Conservation (phyloP, 2,329 filamentous ascomycete genomes). For the Trichophyton rubrum region DNA sequence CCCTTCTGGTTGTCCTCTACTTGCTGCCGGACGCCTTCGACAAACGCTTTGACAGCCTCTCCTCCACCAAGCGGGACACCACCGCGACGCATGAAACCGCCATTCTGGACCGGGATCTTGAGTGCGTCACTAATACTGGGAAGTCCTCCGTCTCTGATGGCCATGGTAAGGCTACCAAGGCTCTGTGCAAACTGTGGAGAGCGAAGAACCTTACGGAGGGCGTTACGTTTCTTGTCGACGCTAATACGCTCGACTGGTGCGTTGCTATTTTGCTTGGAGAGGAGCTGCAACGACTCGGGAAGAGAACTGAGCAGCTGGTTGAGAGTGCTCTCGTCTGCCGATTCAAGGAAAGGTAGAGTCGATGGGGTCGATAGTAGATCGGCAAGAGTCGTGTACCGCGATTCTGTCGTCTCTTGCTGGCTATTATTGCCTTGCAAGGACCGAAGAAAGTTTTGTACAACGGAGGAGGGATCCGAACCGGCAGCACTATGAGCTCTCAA, state of each 20-base stretch:
- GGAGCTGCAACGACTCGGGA: constrained; percentile 63
- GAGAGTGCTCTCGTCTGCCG: constrained; percentile 50
- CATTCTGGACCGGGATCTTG: constrained; percentile 65
- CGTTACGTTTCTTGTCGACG: constrained; percentile 61
- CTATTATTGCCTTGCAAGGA: constrained; percentile 52
- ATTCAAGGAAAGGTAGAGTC: constrained; percentile 66
- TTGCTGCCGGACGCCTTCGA: constrained; percentile 73
- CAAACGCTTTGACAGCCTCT: constrained; percentile 79
- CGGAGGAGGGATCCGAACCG: constrained; percentile 56
- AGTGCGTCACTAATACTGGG: constrained; percentile 83
- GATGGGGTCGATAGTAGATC: constrained; percentile 69
- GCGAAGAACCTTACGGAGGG: constrained; percentile 69
- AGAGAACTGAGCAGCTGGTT: constrained; percentile 66
- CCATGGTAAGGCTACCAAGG: constrained; percentile 70
- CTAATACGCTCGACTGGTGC: constrained; percentile 62
- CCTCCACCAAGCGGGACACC: constrained; percentile 77
- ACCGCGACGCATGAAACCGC: constrained; percentile 66
- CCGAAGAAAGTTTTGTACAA: constrained; percentile 78
- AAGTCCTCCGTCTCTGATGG: constrained; percentile 77
- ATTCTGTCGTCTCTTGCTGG: constrained; percentile 41
- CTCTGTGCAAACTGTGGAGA: constrained; percentile 89
- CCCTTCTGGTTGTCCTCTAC: constrained; percentile 33
- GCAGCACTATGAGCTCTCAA: constrained; percentile 40
- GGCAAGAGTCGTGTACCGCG: constrained; percentile 67
- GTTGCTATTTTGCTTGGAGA: constrained; percentile 56